Conservation (phyloP, 192 early-diverging fungal species). For the Linnemannia exigua region DNA sequence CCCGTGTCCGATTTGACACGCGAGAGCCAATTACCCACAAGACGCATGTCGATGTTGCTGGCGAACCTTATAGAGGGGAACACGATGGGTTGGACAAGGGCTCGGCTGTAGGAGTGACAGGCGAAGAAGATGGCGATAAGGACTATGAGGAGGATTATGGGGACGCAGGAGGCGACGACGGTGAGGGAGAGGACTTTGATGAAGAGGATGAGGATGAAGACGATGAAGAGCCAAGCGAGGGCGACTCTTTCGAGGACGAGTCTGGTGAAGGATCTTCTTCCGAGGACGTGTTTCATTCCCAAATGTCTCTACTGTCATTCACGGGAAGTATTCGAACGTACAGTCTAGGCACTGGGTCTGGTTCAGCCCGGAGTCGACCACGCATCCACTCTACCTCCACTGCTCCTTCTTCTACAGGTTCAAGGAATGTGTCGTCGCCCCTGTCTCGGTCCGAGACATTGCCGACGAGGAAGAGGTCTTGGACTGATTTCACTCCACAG, state of each 20-base stretch:
- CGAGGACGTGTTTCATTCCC: conserved; percentile 33
- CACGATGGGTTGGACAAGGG: not conserved
- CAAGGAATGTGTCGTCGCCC: not conserved
- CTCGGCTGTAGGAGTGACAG: not conserved
- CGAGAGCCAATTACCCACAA: not conserved
- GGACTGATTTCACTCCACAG: not conserved
- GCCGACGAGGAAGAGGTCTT: not conserved
- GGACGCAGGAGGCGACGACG: not conserved
- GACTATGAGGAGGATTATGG: not conserved
- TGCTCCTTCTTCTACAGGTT: not conserved
- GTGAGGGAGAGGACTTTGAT: conserved; percentile 3
- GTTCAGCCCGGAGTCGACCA: conserved; percentile 46
- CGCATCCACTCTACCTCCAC: conserved; percentile 13
- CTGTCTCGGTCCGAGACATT: not conserved
- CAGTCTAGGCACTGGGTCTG: conserved; percentile 47
- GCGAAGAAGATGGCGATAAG: not conserved
- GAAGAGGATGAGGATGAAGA: conserved; percentile 10
- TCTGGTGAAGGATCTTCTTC: conserved; percentile 23
- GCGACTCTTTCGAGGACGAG: conserved; percentile 16
- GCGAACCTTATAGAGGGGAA: not conserved
- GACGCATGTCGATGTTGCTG: not conserved
- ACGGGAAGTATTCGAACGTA: conserved; percentile 50
- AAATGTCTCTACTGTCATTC: conserved; percentile 48
- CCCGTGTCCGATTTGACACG: not conserved
- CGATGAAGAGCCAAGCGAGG: conserved; percentile 4